These are phyloP conservation scores for Maudiozyma pseudohumilis DNA, from an alignment of 805 yeast species.

Conservation along the genomic window DNA sequence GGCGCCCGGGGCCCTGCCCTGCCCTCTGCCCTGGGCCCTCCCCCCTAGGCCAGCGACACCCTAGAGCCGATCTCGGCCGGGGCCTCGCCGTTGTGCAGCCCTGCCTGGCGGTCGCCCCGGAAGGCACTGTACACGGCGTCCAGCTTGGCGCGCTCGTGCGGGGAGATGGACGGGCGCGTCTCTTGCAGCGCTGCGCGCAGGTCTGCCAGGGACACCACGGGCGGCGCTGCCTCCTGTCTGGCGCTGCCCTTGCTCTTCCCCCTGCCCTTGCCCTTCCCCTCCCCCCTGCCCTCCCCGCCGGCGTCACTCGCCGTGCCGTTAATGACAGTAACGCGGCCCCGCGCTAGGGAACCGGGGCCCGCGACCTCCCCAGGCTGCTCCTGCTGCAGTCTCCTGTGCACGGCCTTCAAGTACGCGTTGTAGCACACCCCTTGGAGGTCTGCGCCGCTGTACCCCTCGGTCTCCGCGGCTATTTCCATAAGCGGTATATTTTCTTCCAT, in stretches of 20 bases:
- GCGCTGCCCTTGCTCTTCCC: too few relatives aligned
- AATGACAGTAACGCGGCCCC: neutral
- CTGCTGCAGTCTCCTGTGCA: slow-evolving; percentile 40
- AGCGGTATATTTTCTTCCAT: too few relatives aligned
- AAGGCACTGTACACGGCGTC: slow-evolving; percentile 59
- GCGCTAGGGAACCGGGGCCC: neutral
- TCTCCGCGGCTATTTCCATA: slow-evolving; percentile 44
- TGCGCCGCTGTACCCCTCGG: slow-evolving; percentile 86
- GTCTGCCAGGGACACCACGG: slow-evolving; percentile 4
- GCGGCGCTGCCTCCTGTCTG: neutral
- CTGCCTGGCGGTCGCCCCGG: slow-evolving; percentile 61
- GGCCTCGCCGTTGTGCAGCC: slow-evolving; percentile 78
- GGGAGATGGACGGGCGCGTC: slow-evolving; percentile 85
- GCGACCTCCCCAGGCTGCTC: neutral
- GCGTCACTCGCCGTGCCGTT: too few relatives aligned
- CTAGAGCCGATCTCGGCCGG: slow-evolving; percentile 79
- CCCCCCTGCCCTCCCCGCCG: too few relatives aligned
- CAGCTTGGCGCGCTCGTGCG: slow-evolving; percentile 56
- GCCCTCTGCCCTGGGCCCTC: too few relatives aligned
- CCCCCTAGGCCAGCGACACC: slow-evolving; percentile 70
- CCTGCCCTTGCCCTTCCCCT: too few relatives aligned
- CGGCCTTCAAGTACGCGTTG: slow-evolving; percentile 83
- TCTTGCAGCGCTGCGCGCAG: slow-evolving; percentile 39
- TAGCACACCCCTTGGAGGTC: slow-evolving; percentile 88
- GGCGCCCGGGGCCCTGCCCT: too few relatives aligned